Conservation (phyloP, 2,329 filamentous ascomycete species). For the Xylariales sp. region DNA sequence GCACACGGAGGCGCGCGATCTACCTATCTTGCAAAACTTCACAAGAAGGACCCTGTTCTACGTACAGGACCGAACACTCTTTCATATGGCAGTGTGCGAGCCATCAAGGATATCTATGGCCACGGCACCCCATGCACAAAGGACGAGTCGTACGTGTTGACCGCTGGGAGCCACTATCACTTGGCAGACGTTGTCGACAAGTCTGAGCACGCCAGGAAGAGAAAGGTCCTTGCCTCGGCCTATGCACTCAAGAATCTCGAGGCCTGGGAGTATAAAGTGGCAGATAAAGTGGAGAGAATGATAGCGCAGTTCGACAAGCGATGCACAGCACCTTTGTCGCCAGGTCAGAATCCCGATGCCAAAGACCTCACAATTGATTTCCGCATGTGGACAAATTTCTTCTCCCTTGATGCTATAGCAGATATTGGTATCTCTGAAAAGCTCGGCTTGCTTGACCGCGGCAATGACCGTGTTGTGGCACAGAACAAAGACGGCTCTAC, state of each 20-base stretch:
- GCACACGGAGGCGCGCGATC: constrained; percentile 35
- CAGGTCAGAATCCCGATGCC: constrained; percentile 19
- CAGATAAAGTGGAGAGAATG: constrained; percentile 42
- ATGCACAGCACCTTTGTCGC: constrained; percentile 32
- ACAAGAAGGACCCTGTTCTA: constrained; percentile 39
- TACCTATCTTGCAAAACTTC: too few relatives aligned
- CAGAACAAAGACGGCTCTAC: constrained; percentile 39
- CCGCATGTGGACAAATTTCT: constrained; percentile 49
- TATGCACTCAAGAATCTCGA: constrained; percentile 51
- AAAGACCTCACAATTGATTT: constrained; percentile 44
- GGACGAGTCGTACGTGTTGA: constrained; percentile 39
- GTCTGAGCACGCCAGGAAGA: constrained; percentile 45
- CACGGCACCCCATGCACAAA: constrained; percentile 47
- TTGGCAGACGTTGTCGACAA: constrained; percentile 49
- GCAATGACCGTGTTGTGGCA: constrained; percentile 38
- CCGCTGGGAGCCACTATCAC: constrained; percentile 44
- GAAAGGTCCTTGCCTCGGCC: constrained; percentile 43
- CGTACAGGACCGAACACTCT: constrained; percentile 40
- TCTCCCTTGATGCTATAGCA: constrained; percentile 52
- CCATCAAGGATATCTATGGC: constrained; percentile 47
- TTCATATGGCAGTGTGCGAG: constrained; percentile 34
- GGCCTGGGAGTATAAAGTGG: constrained; percentile 50
- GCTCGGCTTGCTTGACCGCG: constrained; percentile 47
- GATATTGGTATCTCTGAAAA: constrained; percentile 49
- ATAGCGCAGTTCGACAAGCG: constrained; percentile 36